Conservation (phyloP, 2,329 filamentous ascomycete genomes). For the Penicillium digitatum region DNA sequence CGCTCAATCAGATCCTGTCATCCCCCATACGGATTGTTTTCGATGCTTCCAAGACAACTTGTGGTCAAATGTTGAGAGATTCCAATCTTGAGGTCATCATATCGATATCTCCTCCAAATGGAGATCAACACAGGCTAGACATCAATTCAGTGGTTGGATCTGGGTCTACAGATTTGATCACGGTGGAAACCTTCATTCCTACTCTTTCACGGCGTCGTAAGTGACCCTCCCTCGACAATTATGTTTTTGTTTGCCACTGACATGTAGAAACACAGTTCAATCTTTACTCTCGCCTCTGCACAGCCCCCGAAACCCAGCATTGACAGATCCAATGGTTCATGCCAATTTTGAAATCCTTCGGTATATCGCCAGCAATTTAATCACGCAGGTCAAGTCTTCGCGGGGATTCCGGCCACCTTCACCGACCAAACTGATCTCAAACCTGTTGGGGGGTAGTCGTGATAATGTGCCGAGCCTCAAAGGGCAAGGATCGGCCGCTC, state of each 20-base stretch:
- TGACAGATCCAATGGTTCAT: slow-evolving; percentile 63
- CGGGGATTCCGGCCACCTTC: slow-evolving; percentile 73
- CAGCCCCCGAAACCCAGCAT: slow-evolving; percentile 50
- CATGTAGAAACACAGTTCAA: slow-evolving; percentile 52
- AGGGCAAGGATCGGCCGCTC: slow-evolving; percentile 33
- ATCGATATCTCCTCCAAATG: slow-evolving; percentile 68
- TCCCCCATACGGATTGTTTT: slow-evolving; percentile 39
- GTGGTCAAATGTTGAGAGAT: slow-evolving; percentile 29
- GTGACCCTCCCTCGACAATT: slow-evolving; percentile 27
- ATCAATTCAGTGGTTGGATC: slow-evolving; percentile 65
- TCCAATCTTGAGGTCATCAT: slow-evolving; percentile 48
- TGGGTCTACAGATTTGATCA: slow-evolving; percentile 69
- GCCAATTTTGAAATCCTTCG: slow-evolving; percentile 75
- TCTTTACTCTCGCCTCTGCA: slow-evolving; percentile 69
- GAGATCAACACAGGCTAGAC: slow-evolving; percentile 55
- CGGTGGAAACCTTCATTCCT: slow-evolving; percentile 66
- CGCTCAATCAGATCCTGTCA: slow-evolving; percentile 50
- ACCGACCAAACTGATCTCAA: slow-evolving; percentile 85
- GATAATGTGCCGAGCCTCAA: slow-evolving; percentile 35
- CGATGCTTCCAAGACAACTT: slow-evolving; percentile 31
- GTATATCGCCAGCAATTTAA: slow-evolving; percentile 60
- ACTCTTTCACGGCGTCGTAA: slow-evolving; percentile 70
- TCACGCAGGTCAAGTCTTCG: slow-evolving; percentile 56
- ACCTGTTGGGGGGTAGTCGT: slow-evolving; percentile 63
- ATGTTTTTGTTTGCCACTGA: slow-evolving; percentile 4